Conservation (phyloP, 1,284 basidiomycete genomes). For the Apiotrichum akiyoshidainum region DNA sequence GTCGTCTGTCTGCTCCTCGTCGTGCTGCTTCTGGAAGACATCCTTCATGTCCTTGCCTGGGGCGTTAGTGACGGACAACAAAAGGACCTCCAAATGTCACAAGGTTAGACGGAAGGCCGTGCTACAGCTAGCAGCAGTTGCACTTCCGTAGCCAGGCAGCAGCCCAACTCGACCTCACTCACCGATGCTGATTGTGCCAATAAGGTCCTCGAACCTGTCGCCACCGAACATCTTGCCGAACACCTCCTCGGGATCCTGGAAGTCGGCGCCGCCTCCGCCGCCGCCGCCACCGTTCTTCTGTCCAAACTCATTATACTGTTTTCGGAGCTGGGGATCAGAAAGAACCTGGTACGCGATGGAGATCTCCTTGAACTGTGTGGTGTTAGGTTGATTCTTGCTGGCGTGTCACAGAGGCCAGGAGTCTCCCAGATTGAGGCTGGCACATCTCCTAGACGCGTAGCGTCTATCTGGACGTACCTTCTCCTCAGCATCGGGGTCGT, state of each 20-base stretch:
- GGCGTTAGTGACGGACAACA: slow-evolving; percentile 28
- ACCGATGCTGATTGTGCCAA: slow-evolving; percentile 54
- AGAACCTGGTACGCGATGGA: slow-evolving; percentile 81
- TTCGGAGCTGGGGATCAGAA: slow-evolving; percentile 75
- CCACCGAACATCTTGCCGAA: slow-evolving; percentile 85
- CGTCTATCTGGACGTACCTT: slow-evolving; percentile 52
- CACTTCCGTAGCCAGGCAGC: background rate
- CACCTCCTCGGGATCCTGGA: slow-evolving; percentile 73
- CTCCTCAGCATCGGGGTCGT: slow-evolving; percentile 88
- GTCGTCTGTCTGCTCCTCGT: slow-evolving; percentile 54
- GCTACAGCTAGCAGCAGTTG: no score
- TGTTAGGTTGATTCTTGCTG: background rate
- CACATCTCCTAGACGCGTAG: background rate
- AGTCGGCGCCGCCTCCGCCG: slow-evolving; percentile 32
- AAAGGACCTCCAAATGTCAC: no score
- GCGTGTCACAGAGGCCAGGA: no score
- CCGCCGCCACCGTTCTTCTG: slow-evolving; percentile 50
- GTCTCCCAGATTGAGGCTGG: no score
- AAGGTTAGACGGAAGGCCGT: no score
- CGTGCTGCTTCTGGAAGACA: slow-evolving; percentile 87
- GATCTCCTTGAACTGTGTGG: slow-evolving; percentile 70
- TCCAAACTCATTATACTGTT: slow-evolving; percentile 85
- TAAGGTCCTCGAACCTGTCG: slow-evolving; percentile 54
- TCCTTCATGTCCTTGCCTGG: slow-evolving; percentile 95
- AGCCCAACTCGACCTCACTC: slow-evolving; percentile 8